Percentiles rank a stretch among this genome's conserved stretches.
Conservation (phyloP, 1,284 basidiomycete genomes). For the Austropuccinia psidii region DNA sequence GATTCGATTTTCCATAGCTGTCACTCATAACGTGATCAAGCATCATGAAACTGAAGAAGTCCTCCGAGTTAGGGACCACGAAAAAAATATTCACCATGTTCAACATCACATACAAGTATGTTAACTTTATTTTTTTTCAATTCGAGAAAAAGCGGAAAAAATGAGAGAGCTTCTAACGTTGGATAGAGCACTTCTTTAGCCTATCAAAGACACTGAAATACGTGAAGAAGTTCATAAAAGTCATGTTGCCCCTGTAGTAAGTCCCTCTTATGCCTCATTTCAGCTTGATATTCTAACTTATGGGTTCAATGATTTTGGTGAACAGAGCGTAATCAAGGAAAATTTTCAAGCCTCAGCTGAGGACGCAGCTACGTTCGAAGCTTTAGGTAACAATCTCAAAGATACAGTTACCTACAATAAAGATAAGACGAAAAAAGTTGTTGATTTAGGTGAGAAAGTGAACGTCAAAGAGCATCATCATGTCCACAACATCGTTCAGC, state of each 20-base stretch:
- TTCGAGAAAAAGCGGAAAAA: background rate
- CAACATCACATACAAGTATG: conserved; percentile 47
- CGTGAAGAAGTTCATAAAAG: conserved; percentile 26
- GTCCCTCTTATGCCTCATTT: background rate
- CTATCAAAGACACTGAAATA: conserved; percentile 8
- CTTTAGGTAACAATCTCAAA: conserved; percentile 40
- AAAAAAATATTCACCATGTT: conserved; percentile 46
- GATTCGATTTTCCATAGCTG: conserved; percentile 33
- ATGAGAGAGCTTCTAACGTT: background rate
- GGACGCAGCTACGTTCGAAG: conserved; percentile 44
- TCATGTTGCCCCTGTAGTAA: conserved; percentile 15
- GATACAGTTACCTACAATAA: conserved; percentile 41
- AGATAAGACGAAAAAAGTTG: conserved; percentile 39
- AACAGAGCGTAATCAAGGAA: conserved; percentile 44
- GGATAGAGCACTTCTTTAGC: background rate
- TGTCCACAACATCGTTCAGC: conserved; percentile 47
- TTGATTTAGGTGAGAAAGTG: conserved; percentile 45
- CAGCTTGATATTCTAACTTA: background rate
- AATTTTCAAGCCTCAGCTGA: conserved; percentile 45
- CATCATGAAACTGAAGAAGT: conserved; percentile 47
- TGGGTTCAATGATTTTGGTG: conserved; percentile 14
- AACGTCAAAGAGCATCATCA: conserved; percentile 46
- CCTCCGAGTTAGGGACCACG: conserved; percentile 43
- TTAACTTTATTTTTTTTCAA: background rate
- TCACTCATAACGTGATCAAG: conserved; percentile 43